These are phyloP conservation scores for Phytopythium kandeliae DNA, from an alignment of 352 stramenopile species.

Conservation along the genomic window DNA sequence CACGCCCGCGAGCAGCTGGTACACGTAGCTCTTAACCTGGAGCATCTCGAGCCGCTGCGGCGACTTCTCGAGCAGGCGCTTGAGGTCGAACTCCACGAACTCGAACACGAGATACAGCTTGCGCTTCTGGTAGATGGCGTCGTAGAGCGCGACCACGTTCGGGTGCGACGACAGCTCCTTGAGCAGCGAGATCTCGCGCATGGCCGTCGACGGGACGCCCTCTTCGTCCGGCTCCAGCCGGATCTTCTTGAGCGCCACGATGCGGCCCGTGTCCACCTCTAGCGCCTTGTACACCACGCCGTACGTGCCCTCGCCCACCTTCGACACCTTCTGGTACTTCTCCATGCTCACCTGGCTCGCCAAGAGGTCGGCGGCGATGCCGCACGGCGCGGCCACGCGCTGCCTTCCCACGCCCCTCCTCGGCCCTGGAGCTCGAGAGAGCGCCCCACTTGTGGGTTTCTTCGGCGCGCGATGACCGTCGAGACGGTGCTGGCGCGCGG, in stretches of 20 bases:
- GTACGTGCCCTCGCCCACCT: constrained; percentile 94
- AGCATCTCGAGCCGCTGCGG: constrained; percentile 82
- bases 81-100: constrained; percentile 85
- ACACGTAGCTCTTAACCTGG: constrained; percentile 83
- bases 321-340: constrained; percentile 83
- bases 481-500: too few relatives aligned
- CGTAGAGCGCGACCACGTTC: constrained; percentile 90
- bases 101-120: constrained; percentile 88
- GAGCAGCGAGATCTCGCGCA: constrained; percentile 96
- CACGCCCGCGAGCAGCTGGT: constrained; percentile 78
- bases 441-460: too few relatives aligned
- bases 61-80: constrained; percentile 90
- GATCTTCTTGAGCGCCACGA: constrained; percentile 95
- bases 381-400: too few relatives aligned
- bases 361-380: too few relatives aligned
- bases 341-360: constrained; percentile 38
- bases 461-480: too few relatives aligned
- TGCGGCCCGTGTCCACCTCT: constrained; percentile 85
- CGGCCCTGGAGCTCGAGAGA: too few relatives aligned
- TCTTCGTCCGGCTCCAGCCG: constrained; percentile 91
- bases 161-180: constrained; percentile 93
- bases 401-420: too few relatives aligned
- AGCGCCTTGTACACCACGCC: constrained; percentile 96
- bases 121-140: constrained; percentile 82
- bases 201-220: constrained; percentile 96